A percentile compares a stretch with the other conserved stretches of the same genome.
phyloP scores from a whole-genome alignment of 2,329 filamentous ascomycete species.

The Peltaster fructicola region DNA sequence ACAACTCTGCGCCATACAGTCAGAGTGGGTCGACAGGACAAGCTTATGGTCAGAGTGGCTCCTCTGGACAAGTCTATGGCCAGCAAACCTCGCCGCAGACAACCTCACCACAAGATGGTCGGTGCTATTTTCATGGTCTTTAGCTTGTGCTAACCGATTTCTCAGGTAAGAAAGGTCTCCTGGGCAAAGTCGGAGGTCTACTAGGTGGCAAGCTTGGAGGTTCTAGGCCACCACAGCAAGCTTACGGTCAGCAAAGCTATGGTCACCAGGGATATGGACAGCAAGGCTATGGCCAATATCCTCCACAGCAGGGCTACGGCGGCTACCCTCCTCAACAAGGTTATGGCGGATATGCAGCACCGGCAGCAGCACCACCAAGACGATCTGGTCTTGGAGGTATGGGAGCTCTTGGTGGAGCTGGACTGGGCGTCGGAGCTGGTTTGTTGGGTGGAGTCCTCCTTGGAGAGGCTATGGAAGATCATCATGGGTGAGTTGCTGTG shows the following conservation, averaged over 20 bases:
- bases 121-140: too few species aligned
- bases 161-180: conserved; percentile 26
- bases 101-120: conserved; percentile 15
- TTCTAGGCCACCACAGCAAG: conserved; percentile 7
- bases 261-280: conserved; percentile 8
- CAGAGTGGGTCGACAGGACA: conserved; percentile 7
- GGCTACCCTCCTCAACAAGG: conserved; percentile 5
- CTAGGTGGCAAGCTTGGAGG: conserved; percentile 12
- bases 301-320: conserved; percentile 12
- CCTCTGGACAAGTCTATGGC: conserved; percentile 12
- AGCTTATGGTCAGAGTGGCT: conserved; percentile 1
- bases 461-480: conserved; percentile 46
- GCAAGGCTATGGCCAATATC: conserved; percentile 11
- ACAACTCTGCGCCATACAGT: conserved; percentile 7
- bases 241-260: conserved; percentile 17
- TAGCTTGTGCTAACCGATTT: conserved; percentile 24
- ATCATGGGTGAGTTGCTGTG: conserved; percentile 20
- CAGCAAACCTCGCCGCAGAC: conserved; percentile 16
- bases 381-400: conserved; percentile 38
- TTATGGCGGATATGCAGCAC: too few species aligned
- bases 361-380: conserved; percentile 11
- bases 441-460: conserved; percentile 61
- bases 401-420: conserved; percentile 56
- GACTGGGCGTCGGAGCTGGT: conserved; percentile 65
- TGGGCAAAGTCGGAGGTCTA: conserved; percentile 38